Conservation (phyloP, 1,139 yeast species). For the Protomyces pachydermus region DNA sequence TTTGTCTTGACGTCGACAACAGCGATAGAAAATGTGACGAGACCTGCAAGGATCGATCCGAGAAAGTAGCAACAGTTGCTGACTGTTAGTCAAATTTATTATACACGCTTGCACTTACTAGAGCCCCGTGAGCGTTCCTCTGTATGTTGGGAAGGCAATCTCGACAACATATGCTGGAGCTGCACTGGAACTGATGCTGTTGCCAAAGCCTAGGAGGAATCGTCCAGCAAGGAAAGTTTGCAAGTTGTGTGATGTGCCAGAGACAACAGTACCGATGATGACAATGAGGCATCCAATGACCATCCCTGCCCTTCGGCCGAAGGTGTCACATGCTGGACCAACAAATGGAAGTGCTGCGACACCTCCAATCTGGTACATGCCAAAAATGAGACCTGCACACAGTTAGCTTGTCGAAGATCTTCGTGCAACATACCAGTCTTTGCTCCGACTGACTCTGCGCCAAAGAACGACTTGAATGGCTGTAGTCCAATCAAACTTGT, state of each 20-base stretch:
- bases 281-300: constrained; percentile 44
- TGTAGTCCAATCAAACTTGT: constrained; percentile 37
- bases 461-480: constrained; percentile 45
- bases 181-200: constrained; percentile 43
- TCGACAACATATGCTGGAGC: constrained; percentile 46
- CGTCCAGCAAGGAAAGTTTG: constrained; percentile 49
- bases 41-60: constrained; percentile 55
- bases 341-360: constrained; percentile 36
- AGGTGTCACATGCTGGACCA: constrained; percentile 43
- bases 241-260: constrained; percentile 44
- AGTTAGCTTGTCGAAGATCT: neutral
- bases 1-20: constrained; percentile 33
- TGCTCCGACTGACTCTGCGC: constrained; percentile 43
- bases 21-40: constrained; percentile 45
- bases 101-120: constrained; percentile 34
- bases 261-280: constrained; percentile 47
- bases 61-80: constrained; percentile 49
- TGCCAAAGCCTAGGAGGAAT: constrained; percentile 49
- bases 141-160: constrained; percentile 43
- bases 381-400: constrained; percentile 46
- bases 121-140: constrained; percentile 47
- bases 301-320: constrained; percentile 48
- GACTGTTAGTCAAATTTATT: too few species aligned
- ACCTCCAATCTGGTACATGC: constrained; percentile 40
- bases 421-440: constrained; percentile 43